These are phyloP conservation scores for Calonectria hawksworthii DNA, from an alignment of 2,329 filamentous ascomycete species.

Conservation along the genomic window DNA sequence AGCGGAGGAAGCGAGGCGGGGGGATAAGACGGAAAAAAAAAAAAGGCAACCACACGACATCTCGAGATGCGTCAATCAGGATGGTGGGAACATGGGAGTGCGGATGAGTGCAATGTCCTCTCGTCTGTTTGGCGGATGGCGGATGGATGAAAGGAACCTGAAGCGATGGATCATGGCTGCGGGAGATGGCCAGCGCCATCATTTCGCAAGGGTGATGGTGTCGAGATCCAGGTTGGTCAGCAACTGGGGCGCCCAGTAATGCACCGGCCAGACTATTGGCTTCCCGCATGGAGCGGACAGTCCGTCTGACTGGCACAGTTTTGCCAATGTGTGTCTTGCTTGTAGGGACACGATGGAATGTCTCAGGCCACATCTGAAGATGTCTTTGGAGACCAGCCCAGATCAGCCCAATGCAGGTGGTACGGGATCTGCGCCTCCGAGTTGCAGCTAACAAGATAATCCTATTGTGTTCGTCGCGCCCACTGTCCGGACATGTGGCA, in stretches of 20 bases:
- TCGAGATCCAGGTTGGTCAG: slow-evolving; percentile 27
- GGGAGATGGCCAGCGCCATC: slow-evolving; percentile 37
- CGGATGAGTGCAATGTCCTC: slow-evolving; percentile 14
- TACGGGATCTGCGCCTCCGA: slow-evolving; percentile 21
- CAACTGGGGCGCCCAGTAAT: slow-evolving; percentile 21
- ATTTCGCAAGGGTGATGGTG: slow-evolving; percentile 36
- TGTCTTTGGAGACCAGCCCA: slow-evolving; percentile 24
- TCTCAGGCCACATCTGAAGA: slow-evolving; percentile 30
- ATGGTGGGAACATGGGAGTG: slow-evolving; percentile 17
- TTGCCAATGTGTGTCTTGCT: not conserved
- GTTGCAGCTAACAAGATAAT: slow-evolving; percentile 11
- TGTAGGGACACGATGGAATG: slow-evolving; percentile 16
- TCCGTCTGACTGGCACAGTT: slow-evolving; percentile 17
- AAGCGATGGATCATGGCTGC: slow-evolving; percentile 30
- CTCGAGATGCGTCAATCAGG: not conserved
- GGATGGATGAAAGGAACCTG: slow-evolving; percentile 32
- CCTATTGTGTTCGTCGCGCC: slow-evolving; percentile 19
- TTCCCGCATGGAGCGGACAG: slow-evolving; percentile 19
- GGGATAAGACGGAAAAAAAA: not conserved
- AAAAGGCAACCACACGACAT: not conserved
- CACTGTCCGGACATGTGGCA: slow-evolving; percentile 31
- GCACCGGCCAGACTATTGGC: slow-evolving; percentile 21
- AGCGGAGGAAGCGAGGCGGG: slow-evolving; percentile 25
- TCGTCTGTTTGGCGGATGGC: slow-evolving; percentile 11
- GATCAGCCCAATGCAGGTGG: slow-evolving; percentile 20